Base-by-base conservation (phyloP, 768 basidiomycete species). In the Floccularia luteovirens region DNA sequence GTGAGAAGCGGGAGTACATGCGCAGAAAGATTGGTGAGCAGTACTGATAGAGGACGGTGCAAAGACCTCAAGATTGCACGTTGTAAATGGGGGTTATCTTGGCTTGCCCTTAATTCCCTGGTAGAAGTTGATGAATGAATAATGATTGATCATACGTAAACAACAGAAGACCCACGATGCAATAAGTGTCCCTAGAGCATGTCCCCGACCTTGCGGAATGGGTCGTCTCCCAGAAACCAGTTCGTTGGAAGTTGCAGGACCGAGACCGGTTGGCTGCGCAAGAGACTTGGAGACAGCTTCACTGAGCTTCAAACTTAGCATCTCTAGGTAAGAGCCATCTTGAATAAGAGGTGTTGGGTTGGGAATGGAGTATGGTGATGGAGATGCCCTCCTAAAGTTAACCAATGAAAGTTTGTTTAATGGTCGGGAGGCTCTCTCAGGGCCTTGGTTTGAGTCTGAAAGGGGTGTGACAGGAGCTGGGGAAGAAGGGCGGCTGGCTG, bases 221-320 rank as follows among this genome's bases (percentile, higher is more conserved):
- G 84, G 79, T 24, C 77, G 73, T 49, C 73, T 83, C 20, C 86
- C 85, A 31, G 63, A 62, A n/a, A 85, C 56, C 28, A 69, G 57
- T 44, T 87, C 85, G 41, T 57, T 60, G 8, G 67, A 57, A 34
- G 59, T 48, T 13, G 70, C 69, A 16, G 79, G 66, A n/a, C n/a
- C n/a, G n/a, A n/a, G n/a, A 20, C 79, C 77, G 2, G 67, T 51
- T 11, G 85, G 82, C 48, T 81, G 81, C 16, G 73, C 67, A 36
- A 90, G 66, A 2, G 85, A 80, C 60, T 75, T 85, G 40, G 84
- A 82, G 11, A 87, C 83, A 0, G 82, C 85, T 58, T 90, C 88
- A 52, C 81, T 87, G 32, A 90, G 66, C 54, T 82, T 87, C 41
- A 88, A 66, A 48, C 79, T 71, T 32, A 90, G 73, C 43, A 78